Percentiles rank a stretch among this genome's conserved stretches.
phyloP scores from a whole-genome alignment of 257 asterid species.

The Galeopsis tetrahit region DNA sequence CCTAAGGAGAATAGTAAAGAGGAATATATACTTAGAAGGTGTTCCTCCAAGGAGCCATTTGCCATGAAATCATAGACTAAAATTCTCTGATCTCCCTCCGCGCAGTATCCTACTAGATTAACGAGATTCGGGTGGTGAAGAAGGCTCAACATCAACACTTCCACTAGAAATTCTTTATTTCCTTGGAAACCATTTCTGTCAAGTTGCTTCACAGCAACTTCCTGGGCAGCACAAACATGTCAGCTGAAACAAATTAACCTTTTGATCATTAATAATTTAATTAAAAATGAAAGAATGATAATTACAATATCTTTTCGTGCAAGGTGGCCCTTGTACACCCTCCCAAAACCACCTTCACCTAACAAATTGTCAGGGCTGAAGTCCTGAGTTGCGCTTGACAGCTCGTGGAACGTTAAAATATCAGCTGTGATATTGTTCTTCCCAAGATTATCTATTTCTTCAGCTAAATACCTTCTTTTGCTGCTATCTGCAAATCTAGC shows the following conservation, averaged over 20 bases:
- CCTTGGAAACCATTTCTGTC: slow-evolving; percentile 86
- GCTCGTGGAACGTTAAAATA: slow-evolving; percentile 45
- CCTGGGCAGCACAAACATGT: slow-evolving; percentile 40
- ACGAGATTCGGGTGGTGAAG: slow-evolving; percentile 79
- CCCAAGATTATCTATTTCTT: slow-evolving; percentile 67
- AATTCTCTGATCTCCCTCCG: slow-evolving; percentile 75
- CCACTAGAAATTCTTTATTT: slow-evolving; percentile 75
- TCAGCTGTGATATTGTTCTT: slow-evolving; percentile 60
- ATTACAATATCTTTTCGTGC: slow-evolving; percentile 47
- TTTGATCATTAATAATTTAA: neutral
- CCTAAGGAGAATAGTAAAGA: neutral
- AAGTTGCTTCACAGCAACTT: slow-evolving; percentile 78
- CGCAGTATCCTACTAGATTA: slow-evolving; percentile 71
- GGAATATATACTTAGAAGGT: slow-evolving; percentile 60
- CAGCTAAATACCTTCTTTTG: slow-evolving; percentile 58
- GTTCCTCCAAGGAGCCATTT: slow-evolving; percentile 71
- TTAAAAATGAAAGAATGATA: neutral
- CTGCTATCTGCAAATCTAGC: slow-evolving; percentile 57
- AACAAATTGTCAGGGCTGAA: slow-evolving; percentile 42
- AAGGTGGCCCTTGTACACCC: slow-evolving; percentile 62
- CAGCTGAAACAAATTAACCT: neutral
- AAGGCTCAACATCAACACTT: slow-evolving; percentile 74
- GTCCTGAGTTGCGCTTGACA: slow-evolving; percentile 50
- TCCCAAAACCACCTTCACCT: slow-evolving; percentile 81
- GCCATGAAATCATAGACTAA: slow-evolving; percentile 71